Percentiles rank a stretch among this genome's conserved stretches.
phyloP scores from a whole-genome alignment of 306 rosid species.

The Prunus dulcis region DNA sequence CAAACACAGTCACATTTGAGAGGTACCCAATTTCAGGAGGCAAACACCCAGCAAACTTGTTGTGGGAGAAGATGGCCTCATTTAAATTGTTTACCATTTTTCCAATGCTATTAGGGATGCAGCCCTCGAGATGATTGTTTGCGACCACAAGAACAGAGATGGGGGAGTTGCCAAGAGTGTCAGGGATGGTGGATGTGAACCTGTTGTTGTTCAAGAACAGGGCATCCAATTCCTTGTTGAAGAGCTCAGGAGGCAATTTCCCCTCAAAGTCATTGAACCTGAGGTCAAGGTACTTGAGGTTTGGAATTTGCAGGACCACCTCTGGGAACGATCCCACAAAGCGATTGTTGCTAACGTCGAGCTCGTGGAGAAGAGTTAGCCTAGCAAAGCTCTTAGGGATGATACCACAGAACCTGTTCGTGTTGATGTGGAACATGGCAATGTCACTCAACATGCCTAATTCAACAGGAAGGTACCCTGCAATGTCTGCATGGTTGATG shows the following conservation, averaged over 20 bases:
- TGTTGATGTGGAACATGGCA: slow-evolving; percentile 32
- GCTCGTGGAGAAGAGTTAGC: slow-evolving; percentile 22
- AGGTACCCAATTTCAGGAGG: slow-evolving; percentile 52
- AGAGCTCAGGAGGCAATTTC: slow-evolving; percentile 19
- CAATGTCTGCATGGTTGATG: slow-evolving; percentile 29
- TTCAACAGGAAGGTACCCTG: slow-evolving; percentile 34
- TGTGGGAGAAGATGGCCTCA: slow-evolving; percentile 42
- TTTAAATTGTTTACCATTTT: slow-evolving; percentile 49
- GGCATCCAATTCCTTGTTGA: slow-evolving; percentile 43
- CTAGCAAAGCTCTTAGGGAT: slow-evolving; percentile 21
- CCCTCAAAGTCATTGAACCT: slow-evolving; percentile 34
- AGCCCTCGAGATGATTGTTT: slow-evolving; percentile 50
- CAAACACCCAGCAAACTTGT: slow-evolving; percentile 58
- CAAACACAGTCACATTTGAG: slow-evolving; percentile 28
- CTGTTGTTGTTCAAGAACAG: slow-evolving; percentile 60
- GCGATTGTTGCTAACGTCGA: slow-evolving; percentile 29
- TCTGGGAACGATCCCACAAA: slow-evolving; percentile 30
- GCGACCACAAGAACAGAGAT: slow-evolving; percentile 59
- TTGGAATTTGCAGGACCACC: slow-evolving; percentile 20
- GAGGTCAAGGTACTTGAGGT: slow-evolving; percentile 22
- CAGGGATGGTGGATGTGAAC: slow-evolving; percentile 52
- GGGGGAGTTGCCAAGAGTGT: slow-evolving; percentile 41
- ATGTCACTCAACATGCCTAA: slow-evolving; percentile 24
- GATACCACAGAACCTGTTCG: slow-evolving; percentile 31
- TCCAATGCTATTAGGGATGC: slow-evolving; percentile 60